phyloP scores from a whole-genome alignment of 2,329 filamentous ascomycete genomes.

The Apiospora sp. region DNA sequence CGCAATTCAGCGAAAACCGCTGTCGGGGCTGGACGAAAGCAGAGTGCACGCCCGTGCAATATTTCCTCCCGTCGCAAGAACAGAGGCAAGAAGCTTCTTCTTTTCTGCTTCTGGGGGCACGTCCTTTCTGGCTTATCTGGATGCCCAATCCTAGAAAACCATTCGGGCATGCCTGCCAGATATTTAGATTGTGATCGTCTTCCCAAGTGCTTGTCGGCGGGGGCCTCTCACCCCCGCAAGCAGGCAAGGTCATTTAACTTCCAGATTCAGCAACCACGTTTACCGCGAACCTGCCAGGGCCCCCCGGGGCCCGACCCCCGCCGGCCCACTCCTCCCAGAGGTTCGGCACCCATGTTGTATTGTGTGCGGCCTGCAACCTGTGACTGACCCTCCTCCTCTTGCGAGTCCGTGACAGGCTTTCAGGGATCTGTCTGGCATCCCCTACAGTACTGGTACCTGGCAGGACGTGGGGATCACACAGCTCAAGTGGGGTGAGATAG shows the following conservation, averaged over 20 bases:
- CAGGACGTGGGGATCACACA: neutral
- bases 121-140: neutral
- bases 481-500: slow-evolving; percentile 1
- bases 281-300: slow-evolving; percentile 20
- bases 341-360: slow-evolving; percentile 24
- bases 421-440: neutral
- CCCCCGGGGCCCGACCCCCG: slow-evolving; percentile 6
- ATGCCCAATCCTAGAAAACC: neutral
- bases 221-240: slow-evolving; percentile 3
- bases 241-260: slow-evolving; percentile 14
- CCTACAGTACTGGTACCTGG: neutral
- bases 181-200: slow-evolving; percentile 13
- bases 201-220: neutral
- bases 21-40: neutral
- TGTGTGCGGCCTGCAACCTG: neutral
- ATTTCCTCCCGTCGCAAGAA: neutral
- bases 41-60: neutral
- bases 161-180: neutral
- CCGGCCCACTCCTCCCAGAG: slow-evolving; percentile 16
- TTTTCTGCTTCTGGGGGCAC: neutral
- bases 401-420: neutral
- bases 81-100: neutral
- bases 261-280: slow-evolving; percentile 22
- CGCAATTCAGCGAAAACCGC: neutral
- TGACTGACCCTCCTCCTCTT: slow-evolving; percentile 8